These are phyloP conservation scores for Sugiyamaella paludigena DNA, from an alignment of 1,139 yeast species.

Conservation along the genomic window DNA sequence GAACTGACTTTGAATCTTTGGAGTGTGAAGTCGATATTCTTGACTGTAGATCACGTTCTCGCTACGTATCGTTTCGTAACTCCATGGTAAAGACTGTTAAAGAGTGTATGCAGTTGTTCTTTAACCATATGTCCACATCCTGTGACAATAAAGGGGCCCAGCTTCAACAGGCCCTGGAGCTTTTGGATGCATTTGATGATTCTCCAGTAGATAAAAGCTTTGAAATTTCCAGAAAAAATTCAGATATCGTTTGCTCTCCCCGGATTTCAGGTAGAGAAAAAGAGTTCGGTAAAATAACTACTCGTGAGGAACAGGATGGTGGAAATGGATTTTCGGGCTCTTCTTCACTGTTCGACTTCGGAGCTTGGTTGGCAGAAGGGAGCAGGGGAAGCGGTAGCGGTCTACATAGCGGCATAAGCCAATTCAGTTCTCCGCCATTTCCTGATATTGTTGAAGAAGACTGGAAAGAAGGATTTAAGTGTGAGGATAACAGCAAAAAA, in stretches of 20 bases:
- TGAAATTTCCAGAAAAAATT: too few species aligned
- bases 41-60: constrained; percentile 12
- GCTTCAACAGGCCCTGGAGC: constrained; percentile 16
- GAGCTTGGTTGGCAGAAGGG: constrained; percentile 5
- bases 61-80: constrained; percentile 16
- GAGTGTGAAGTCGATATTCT: constrained; percentile 21
- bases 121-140: constrained; percentile 15
- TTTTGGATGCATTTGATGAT: constrained; percentile 17
- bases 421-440: constrained; percentile 6
- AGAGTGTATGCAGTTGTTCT: constrained; percentile 22
- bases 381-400: background rate
- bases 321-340: background rate
- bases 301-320: background rate
- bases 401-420: background rate
- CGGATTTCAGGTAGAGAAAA: too few species aligned
- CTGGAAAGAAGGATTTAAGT: background rate
- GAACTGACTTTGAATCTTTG: constrained; percentile 20
- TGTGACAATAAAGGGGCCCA: constrained; percentile 15
- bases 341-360: constrained; percentile 1
- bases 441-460: constrained; percentile 2
- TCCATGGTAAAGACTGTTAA: constrained; percentile 19
- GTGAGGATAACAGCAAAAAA: background rate
- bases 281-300: background rate
- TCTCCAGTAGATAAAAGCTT: background rate
- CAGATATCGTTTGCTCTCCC: too few species aligned